These are phyloP conservation scores for Pisolithus albus DNA, from an alignment of 768 basidiomycete genomes.

Conservation along the genomic window DNA sequence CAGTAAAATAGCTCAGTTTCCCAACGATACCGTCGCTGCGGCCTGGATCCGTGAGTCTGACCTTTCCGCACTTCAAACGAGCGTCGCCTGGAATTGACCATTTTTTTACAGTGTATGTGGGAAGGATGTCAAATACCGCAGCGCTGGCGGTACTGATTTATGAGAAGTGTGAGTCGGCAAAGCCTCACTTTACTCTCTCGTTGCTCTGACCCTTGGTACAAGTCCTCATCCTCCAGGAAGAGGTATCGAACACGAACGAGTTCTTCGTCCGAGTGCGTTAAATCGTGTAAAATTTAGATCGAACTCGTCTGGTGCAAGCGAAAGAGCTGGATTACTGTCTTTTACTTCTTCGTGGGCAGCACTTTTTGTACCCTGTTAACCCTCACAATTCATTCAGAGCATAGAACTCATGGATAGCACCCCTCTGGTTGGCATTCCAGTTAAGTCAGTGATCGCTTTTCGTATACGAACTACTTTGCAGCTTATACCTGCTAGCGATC, in stretches of 20 bases:
- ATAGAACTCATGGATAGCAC: conserved; percentile 7
- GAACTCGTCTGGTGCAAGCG: conserved; percentile 8
- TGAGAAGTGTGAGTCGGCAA: conserved; percentile 3
- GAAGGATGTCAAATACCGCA: conserved; percentile 5
- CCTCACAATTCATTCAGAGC: neutral
- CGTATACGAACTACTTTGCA: neutral
- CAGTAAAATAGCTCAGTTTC: neutral
- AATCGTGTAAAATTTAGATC: neutral
- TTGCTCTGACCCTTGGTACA: neutral
- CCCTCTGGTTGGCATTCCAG: conserved; percentile 4
- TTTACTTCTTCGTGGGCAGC: conserved; percentile 8
- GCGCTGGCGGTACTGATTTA: conserved; percentile 9
- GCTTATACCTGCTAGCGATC: neutral
- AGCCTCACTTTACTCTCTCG: neutral
- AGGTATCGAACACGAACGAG: neutral
- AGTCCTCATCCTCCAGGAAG: conserved; percentile 5
- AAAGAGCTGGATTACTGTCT: conserved; percentile 7
- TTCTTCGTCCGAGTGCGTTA: neutral
- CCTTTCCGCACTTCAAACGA: neutral
- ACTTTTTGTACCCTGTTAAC: neutral
- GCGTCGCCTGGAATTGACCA: neutral
- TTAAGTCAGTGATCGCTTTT: neutral
- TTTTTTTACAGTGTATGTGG: conserved; percentile 3
- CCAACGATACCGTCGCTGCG: neutral
- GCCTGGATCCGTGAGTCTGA: conserved; percentile 10